phyloP scores from a whole-genome alignment of 495 filamentous ascomycete species.

The Penicillium silybi region DNA sequence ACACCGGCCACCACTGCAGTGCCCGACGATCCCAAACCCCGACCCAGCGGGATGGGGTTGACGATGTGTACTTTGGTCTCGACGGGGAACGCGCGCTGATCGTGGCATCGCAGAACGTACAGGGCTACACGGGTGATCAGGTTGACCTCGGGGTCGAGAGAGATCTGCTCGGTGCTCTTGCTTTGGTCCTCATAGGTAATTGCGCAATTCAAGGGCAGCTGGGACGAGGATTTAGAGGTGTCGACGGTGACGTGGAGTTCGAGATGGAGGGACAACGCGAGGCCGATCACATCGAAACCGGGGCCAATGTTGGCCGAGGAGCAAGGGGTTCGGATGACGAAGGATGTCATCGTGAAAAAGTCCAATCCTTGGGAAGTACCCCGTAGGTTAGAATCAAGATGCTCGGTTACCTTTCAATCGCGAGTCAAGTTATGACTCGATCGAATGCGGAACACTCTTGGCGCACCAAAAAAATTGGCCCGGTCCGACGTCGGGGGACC shows the following conservation, averaged over 20 bases:
- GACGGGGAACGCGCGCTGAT: conserved; percentile 71
- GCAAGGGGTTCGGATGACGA: conserved; percentile 68
- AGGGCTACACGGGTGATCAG: conserved; percentile 87
- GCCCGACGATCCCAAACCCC: conserved; percentile 87
- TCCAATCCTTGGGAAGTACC: not conserved
- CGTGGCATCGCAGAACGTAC: conserved; percentile 89
- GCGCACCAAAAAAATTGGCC: conserved; percentile 20
- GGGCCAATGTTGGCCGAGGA: conserved; percentile 95
- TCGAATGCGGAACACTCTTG: conserved; percentile 26
- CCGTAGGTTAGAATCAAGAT: not conserved
- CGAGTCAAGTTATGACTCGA: conserved; percentile 20
- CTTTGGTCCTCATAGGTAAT: conserved; percentile 86
- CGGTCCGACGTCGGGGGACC: conserved; percentile 30
- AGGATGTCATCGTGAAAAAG: conserved; percentile 39
- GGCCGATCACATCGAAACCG: conserved; percentile 94
- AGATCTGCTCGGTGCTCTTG: conserved; percentile 68
- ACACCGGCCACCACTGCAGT: conserved; percentile 95
- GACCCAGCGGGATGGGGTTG: conserved; percentile 87
- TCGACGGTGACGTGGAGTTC: conserved; percentile 75
- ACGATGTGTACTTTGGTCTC: conserved; percentile 89
- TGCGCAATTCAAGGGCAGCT: conserved; percentile 72
- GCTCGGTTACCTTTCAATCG: not conserved
- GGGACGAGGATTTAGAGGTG: conserved; percentile 44
- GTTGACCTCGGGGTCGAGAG: conserved; percentile 73
- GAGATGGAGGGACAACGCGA: conserved; percentile 86